A percentile compares a stretch with the other conserved stretches of the same genome.
These are phyloP conservation scores for Basidiobolus meristosporus DNA, from an alignment of 371 early-diverging fungal species.

Conservation along the genomic window DNA sequence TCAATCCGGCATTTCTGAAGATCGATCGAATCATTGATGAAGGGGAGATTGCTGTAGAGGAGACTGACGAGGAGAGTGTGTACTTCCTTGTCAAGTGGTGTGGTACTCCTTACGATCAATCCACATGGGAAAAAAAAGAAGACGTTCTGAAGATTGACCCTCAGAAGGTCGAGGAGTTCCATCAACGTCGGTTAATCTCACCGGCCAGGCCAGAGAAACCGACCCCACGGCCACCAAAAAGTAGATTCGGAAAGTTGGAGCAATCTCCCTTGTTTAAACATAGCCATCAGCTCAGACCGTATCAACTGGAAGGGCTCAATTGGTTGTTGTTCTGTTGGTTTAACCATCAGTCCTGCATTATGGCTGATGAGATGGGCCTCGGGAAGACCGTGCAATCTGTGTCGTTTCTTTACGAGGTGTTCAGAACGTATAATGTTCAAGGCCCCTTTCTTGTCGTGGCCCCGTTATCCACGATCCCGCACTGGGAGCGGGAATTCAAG, in stretches of 20 bases:
- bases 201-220: no score
- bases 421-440: constrained; percentile 25
- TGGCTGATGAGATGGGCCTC: constrained; percentile 87
- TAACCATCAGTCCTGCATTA: constrained; percentile 60
- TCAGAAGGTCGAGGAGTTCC: constrained; percentile 22
- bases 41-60: constrained; percentile 39
- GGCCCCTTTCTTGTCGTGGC: constrained; percentile 59
- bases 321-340: constrained; percentile 56
- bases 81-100: constrained; percentile 86
- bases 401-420: no score
- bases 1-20: constrained; percentile 26
- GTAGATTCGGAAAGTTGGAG: constrained; percentile 34
- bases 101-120: constrained; percentile 64
- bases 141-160: constrained; percentile 24
- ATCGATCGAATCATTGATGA: constrained; percentile 76
- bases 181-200: constrained; percentile 14
- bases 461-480: constrained; percentile 55
- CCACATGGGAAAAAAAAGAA: constrained; percentile 75
- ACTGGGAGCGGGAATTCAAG: constrained; percentile 56
- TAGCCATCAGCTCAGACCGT: constrained; percentile 42
- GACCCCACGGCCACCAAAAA: constrained; percentile 23
- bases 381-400: constrained; percentile 77
- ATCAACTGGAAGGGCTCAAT: constrained; percentile 54
- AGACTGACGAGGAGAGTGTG: constrained; percentile 26
- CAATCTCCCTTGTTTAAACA: constrained; percentile 46